These are phyloP conservation scores for Eucalyptus marginata DNA, from an alignment of 345 rosid genomes.

Conservation along the genomic window DNA sequence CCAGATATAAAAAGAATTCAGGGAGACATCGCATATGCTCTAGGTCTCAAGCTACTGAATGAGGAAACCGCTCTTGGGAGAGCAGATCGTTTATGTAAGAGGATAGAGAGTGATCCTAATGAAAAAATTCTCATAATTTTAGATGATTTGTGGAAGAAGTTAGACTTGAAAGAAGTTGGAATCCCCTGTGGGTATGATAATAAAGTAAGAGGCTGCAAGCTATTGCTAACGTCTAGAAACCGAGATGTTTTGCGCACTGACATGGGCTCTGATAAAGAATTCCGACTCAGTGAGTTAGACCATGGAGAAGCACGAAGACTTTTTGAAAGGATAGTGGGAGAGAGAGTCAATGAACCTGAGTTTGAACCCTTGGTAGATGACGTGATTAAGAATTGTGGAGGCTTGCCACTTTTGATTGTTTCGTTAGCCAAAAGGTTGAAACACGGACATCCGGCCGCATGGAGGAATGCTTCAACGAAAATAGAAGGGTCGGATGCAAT, in stretches of 20 bases:
- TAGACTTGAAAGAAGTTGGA: constrained; percentile 5
- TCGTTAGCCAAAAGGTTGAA: no score
- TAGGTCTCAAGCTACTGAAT: not conserved
- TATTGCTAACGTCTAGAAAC: no score
- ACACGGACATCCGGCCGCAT: fast-evolving
- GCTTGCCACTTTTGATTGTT: no score
- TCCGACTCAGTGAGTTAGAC: not conserved
- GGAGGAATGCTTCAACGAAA: no score
- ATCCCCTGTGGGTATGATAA: not conserved
- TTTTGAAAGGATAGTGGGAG: not conserved
- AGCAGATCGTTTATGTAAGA: not conserved
- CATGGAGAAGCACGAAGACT: not conserved
- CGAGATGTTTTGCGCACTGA: not conserved
- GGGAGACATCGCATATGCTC: not conserved
- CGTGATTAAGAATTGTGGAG: not conserved
- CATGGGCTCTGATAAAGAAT: not conserved
- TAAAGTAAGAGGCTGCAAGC: no score
- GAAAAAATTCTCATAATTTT: constrained; percentile 11
- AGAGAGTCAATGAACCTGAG: fast-evolving
- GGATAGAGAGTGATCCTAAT: not conserved
- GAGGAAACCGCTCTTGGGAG: not conserved
- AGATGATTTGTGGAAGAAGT: constrained; percentile 7
- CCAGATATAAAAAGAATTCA: not conserved
- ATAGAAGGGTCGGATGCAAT: no score
- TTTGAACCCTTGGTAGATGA: not conserved